Evolutionary conservation across 2,329 filamentous ascomycete genomes (phyloP).

Genomic region (Fusarium sp.): DNA sequence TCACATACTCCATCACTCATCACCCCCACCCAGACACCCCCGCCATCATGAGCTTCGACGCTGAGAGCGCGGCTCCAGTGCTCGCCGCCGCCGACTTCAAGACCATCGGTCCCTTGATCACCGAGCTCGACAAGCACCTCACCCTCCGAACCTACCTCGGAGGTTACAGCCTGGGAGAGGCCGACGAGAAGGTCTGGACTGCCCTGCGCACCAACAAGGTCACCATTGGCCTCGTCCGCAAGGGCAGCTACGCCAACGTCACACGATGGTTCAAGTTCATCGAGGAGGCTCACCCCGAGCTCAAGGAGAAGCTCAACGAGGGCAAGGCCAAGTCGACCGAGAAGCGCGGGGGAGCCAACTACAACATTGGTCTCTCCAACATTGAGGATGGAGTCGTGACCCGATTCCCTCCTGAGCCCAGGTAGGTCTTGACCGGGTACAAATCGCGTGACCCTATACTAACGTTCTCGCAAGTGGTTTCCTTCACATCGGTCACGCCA

Average conservation of each 20-base stretch:
- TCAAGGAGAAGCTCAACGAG: slow-evolving; percentile 69
- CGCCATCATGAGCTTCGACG: slow-evolving; percentile 45
- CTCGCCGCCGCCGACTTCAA: slow-evolving; percentile 73
- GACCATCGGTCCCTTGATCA: slow-evolving; percentile 78
- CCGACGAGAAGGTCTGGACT: slow-evolving; percentile 86
- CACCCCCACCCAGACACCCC: slow-evolving; percentile 4
- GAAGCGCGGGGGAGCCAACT: slow-evolving; percentile 83
- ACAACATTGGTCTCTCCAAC: slow-evolving; percentile 87
- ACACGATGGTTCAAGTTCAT: slow-evolving; percentile 90
- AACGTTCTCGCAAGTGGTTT: slow-evolving; percentile 69
- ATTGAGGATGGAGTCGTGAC: slow-evolving; percentile 91
- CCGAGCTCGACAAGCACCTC: slow-evolving; percentile 87
- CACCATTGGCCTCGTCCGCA: slow-evolving; percentile 83
- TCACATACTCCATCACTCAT: not conserved
- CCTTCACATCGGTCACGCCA: slow-evolving; percentile 95
- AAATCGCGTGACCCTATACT: slow-evolving; percentile 21
- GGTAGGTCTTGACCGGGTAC: slow-evolving; percentile 62
- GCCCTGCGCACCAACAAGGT: slow-evolving; percentile 86
- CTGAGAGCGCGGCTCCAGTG: slow-evolving; percentile 40
- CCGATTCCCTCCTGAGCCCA: slow-evolving; percentile 93
- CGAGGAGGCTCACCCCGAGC: slow-evolving; percentile 83
- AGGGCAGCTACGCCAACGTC: slow-evolving; percentile 80
- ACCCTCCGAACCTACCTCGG: slow-evolving; percentile 88
- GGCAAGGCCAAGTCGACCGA: slow-evolving; percentile 68
- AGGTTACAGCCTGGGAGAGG: slow-evolving; percentile 80